Conservation (phyloP, 306 rosid genomes). For the Vicia sativa region DNA sequence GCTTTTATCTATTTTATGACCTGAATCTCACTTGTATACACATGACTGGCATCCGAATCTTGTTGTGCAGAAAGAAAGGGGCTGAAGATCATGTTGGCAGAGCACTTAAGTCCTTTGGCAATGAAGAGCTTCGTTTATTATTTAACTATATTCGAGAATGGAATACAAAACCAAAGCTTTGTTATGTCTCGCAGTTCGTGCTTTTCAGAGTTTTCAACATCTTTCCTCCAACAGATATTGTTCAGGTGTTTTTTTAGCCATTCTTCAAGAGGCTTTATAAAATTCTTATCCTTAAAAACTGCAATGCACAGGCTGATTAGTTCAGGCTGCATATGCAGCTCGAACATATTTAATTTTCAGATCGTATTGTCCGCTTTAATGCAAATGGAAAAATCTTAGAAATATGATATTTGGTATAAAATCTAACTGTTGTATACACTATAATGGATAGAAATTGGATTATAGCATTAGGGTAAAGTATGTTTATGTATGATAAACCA, state of each 20-base stretch:
- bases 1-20: constrained; percentile 24
- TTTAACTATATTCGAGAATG: constrained; percentile 82
- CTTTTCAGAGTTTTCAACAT: constrained; percentile 73
- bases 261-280: background rate
- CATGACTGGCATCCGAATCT: constrained; percentile 24
- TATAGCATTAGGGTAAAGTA: background rate
- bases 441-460: background rate
- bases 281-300: constrained; percentile 6
- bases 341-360: constrained; percentile 18
- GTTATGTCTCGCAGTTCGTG: constrained; percentile 86
- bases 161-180: constrained; percentile 88
- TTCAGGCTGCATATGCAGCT: background rate
- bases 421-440: background rate
- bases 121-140: constrained; percentile 63
- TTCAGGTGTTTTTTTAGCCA: constrained; percentile 52
- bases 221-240: constrained; percentile 71
- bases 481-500: background rate
- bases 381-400: constrained; percentile 2
- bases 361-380: constrained; percentile 2
- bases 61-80: constrained; percentile 65
- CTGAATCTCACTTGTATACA: constrained; percentile 4
- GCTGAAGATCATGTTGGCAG: constrained; percentile 58
- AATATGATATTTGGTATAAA: background rate
- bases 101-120: constrained; percentile 59
- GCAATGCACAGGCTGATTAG: constrained; percentile 16